Conservation (phyloP, 2,329 filamentous ascomycete genomes). For the Tolypocladium ophioglossoides region DNA sequence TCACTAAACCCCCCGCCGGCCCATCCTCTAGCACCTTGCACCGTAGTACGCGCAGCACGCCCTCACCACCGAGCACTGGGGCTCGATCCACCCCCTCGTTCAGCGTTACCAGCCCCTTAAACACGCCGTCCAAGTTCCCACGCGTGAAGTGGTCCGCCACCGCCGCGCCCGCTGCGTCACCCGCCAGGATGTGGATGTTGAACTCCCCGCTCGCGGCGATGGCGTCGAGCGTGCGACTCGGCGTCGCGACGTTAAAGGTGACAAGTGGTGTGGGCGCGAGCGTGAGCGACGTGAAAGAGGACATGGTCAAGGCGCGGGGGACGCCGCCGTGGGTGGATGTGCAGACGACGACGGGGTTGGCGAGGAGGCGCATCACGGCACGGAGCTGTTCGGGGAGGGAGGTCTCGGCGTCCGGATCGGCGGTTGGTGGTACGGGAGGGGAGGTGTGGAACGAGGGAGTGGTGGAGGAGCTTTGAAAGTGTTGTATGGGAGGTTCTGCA, state of each 20-base stretch:
- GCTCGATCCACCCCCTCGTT: slow-evolving; percentile 12
- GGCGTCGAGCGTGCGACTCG: slow-evolving; percentile 44
- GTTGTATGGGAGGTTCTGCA: not conserved
- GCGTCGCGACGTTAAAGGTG: slow-evolving; percentile 46
- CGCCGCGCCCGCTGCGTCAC: slow-evolving; percentile 33
- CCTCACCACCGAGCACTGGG: slow-evolving; percentile 36
- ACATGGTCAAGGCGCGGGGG: slow-evolving; percentile 46
- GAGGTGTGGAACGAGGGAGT: slow-evolving; percentile 7
- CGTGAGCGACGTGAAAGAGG: slow-evolving; percentile 46
- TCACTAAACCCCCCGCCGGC: slow-evolving; percentile 28
- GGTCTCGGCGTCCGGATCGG: slow-evolving; percentile 19
- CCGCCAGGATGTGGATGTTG: slow-evolving; percentile 44
- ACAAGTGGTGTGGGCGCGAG: slow-evolving; percentile 40
- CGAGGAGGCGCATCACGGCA: slow-evolving; percentile 41
- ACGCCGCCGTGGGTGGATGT: slow-evolving; percentile 29
- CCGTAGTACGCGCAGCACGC: slow-evolving; percentile 39
- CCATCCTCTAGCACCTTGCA: slow-evolving; percentile 31
- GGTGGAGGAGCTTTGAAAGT: not conserved
- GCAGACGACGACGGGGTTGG: slow-evolving; percentile 45
- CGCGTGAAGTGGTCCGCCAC: slow-evolving; percentile 42
- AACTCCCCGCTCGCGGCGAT: slow-evolving; percentile 33
- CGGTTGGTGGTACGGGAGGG: slow-evolving; percentile 16
- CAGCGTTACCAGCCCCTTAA: slow-evolving; percentile 23
- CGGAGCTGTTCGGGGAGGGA: slow-evolving; percentile 37
- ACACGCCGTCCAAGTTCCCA: slow-evolving; percentile 32